These are phyloP conservation scores for Candida fluviatilis DNA, from an alignment of 805 yeast genomes.

Conservation along the genomic window DNA sequence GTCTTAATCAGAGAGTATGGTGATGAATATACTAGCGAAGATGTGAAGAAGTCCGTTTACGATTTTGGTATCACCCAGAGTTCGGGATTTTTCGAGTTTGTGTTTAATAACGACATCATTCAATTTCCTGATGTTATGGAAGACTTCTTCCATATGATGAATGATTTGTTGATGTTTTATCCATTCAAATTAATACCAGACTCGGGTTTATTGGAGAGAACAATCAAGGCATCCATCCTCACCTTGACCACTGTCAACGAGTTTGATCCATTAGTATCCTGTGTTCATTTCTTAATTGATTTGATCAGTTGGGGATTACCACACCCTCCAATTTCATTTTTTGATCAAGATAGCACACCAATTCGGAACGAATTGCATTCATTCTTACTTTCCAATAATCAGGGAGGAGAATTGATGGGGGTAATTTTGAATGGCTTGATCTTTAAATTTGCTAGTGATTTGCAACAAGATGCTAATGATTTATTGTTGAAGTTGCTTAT, in stretches of 20 bases:
- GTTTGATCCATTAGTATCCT: constrained; percentile 64
- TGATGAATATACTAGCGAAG: constrained; percentile 45
- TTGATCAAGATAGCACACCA: constrained; percentile 47
- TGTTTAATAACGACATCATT: constrained; percentile 15
- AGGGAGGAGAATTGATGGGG: constrained; percentile 55
- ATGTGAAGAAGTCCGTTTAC: constrained; percentile 61
- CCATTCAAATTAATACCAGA: constrained; percentile 49
- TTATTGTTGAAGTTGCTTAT: constrained; percentile 61
- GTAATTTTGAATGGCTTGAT: constrained; percentile 64
- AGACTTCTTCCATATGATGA: constrained; percentile 79
- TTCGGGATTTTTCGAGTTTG: constrained; percentile 48
- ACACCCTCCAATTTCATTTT: constrained; percentile 72
- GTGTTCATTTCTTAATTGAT: constrained; percentile 77
- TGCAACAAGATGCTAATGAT: constrained; percentile 71
- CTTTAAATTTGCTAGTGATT: constrained; percentile 65
- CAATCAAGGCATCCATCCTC: constrained; percentile 56
- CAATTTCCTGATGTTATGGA: constrained; percentile 69
- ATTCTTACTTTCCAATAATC: constrained; percentile 36
- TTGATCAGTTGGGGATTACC: constrained; percentile 80
- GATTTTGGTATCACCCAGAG: constrained; percentile 68
- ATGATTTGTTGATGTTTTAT: constrained; percentile 72
- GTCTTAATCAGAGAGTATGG: constrained; percentile 70
- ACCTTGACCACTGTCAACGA: constrained; percentile 54
- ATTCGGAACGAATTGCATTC: constrained; percentile 47
- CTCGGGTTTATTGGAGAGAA: constrained; percentile 44